Evolutionary conservation across 2,329 filamentous ascomycete species (phyloP).

Genomic region (Fusarium duplospermum): DNA sequence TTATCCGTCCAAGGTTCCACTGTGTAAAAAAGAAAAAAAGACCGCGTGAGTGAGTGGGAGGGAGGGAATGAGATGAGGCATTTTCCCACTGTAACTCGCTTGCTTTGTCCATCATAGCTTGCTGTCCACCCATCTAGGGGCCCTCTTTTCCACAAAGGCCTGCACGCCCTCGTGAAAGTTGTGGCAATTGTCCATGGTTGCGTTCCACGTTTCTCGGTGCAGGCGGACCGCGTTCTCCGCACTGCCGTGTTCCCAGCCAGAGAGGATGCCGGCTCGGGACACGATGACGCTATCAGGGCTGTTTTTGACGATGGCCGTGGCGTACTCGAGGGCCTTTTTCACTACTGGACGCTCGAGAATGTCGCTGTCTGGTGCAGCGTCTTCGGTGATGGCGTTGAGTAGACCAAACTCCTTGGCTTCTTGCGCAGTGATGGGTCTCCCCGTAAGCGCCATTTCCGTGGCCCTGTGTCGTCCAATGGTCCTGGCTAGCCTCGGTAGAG

Average conservation of each 20-base stretch:
- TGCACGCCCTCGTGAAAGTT: conserved; percentile 78
- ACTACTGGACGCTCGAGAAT: conserved; percentile 56
- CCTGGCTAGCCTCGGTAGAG: conserved; percentile 73
- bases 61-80: background rate
- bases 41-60: background rate
- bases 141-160: conserved; percentile 79
- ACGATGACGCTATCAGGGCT: conserved; percentile 80
- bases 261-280: conserved; percentile 73
- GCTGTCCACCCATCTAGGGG: conserved; percentile 71
- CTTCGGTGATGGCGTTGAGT: conserved; percentile 70
- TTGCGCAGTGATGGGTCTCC: conserved; percentile 65
- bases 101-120: conserved; percentile 56
- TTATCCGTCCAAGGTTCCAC: conserved; percentile 7
- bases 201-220: conserved; percentile 63
- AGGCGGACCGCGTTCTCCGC: conserved; percentile 67
- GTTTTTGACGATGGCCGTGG: conserved; percentile 69
- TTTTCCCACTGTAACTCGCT: background rate
- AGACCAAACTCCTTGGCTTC: conserved; percentile 73
- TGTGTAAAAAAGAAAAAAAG: background rate
- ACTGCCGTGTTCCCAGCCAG: conserved; percentile 76
- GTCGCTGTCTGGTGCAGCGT: conserved; percentile 43
- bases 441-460: conserved; percentile 74
- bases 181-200: conserved; percentile 68
- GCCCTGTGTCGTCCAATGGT: conserved; percentile 75
- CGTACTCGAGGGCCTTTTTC: conserved; percentile 67